phyloP scores from a whole-genome alignment of 2,329 filamentous ascomycete species.

The Mycogone perniciosa region DNA sequence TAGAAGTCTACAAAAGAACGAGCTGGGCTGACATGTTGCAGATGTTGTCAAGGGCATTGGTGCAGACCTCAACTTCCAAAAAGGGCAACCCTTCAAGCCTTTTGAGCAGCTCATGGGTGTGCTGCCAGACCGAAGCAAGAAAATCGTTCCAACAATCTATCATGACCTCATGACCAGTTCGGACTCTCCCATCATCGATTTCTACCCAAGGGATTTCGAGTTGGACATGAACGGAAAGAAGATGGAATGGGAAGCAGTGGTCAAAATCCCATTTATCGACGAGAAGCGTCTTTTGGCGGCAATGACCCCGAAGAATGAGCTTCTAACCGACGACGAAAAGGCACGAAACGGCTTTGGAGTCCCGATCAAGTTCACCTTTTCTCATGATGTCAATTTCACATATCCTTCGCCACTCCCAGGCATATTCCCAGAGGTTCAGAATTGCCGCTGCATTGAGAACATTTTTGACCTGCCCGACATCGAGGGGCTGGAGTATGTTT shows the following conservation, averaged over 20 bases:
- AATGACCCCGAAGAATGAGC: conserved; percentile 76
- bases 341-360: conserved; percentile 86
- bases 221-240: conserved; percentile 99
- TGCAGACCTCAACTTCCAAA: conserved; percentile 83
- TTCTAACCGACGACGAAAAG: conserved; percentile 72
- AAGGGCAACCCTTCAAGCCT: conserved; percentile 90
- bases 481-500: conserved; percentile 79
- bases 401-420: conserved; percentile 86
- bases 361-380: conserved; percentile 86
- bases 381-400: conserved; percentile 65
- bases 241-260: conserved; percentile 98
- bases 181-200: conserved; percentile 91
- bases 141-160: conserved; percentile 82
- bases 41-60: conserved; percentile 84
- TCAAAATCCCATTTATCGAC: conserved; percentile 98
- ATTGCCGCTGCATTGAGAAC: conserved; percentile 90
- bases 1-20: background rate
- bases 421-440: conserved; percentile 79
- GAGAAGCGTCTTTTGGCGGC: conserved; percentile 77
- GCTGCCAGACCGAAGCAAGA: conserved; percentile 92
- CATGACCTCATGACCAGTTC: conserved; percentile 88
- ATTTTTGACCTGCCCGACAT: conserved; percentile 91
- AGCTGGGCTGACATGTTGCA: conserved; percentile 27
- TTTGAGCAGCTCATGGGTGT: conserved; percentile 99
- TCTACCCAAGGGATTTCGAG: conserved; percentile 94